A percentile compares a stretch with the other conserved stretches of the same genome.
phyloP scores from a whole-genome alignment of 345 rosid genomes.

The Diplotaxis tenuifolia region DNA sequence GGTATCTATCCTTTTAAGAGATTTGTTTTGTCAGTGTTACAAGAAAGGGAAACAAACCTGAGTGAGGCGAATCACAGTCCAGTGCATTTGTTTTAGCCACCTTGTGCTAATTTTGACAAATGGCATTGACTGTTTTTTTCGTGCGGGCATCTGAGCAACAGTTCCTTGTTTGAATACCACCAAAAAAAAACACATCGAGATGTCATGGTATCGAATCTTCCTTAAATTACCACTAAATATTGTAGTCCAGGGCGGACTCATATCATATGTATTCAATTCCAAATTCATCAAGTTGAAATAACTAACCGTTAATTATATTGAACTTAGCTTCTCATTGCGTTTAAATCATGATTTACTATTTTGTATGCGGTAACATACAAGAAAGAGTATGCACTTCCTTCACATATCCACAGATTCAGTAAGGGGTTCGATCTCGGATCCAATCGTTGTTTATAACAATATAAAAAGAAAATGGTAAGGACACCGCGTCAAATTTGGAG shows the following conservation, averaged over 20 bases:
- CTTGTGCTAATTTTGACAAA: background rate
- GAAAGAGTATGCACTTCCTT: background rate
- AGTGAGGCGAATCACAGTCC: background rate
- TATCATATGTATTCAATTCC: background rate
- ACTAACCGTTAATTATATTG: background rate
- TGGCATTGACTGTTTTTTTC: background rate
- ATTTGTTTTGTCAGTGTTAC: background rate
- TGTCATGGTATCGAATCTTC: background rate
- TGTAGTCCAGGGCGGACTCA: background rate
- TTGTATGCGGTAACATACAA: background rate
- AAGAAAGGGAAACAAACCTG: background rate
- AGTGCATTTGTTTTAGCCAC: background rate
- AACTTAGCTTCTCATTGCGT: background rate
- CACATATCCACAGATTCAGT: background rate
- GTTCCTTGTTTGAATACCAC: background rate
- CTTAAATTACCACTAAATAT: background rate
- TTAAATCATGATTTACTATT: background rate
- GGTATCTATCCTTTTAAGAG: background rate
- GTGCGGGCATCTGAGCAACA: background rate
- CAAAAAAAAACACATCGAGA: background rate
- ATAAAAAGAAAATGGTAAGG: background rate
- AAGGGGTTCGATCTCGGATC: background rate
- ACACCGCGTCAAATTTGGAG: background rate
- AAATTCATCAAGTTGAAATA: background rate
- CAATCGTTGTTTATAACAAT: background rate